Evolutionary conservation across 1,284 basidiomycete genomes (phyloP).

Genomic region (Heterobasidion parviporum): DNA sequence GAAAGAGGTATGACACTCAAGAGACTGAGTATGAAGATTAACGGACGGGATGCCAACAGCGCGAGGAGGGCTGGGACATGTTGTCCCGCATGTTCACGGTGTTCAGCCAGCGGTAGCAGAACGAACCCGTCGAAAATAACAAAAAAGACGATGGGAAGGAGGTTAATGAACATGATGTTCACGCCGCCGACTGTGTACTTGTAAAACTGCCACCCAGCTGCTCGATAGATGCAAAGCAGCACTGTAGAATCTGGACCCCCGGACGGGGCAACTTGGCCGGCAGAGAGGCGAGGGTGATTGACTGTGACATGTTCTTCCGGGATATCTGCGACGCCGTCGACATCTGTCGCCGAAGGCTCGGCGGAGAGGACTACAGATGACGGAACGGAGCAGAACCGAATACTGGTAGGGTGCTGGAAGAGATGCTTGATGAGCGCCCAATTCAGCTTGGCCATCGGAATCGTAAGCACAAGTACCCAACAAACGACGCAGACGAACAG

Average conservation of each 20-base stretch:
- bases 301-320: slow-evolving; percentile 32
- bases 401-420: slow-evolving; percentile 71
- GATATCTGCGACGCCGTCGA: slow-evolving; percentile 18
- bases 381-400: slow-evolving; percentile 88
- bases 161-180: slow-evolving; percentile 98
- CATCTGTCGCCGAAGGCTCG: slow-evolving; percentile 14
- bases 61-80: slow-evolving; percentile 62
- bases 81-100: slow-evolving; percentile 37
- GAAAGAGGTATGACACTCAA: slow-evolving; percentile 94
- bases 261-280: slow-evolving; percentile 69
- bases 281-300: slow-evolving; percentile 46
- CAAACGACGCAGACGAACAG: slow-evolving; percentile 81
- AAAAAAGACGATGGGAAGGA: slow-evolving; percentile 90
- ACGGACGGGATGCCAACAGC: slow-evolving; percentile 64
- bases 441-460: slow-evolving; percentile 96
- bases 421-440: slow-evolving; percentile 91
- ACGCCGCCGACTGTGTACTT: slow-evolving; percentile 99
- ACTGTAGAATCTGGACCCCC: slow-evolving; percentile 77
- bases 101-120: slow-evolving; percentile 66
- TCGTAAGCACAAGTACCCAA: slow-evolving; percentile 90
- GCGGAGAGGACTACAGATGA: slow-evolving; percentile 27
- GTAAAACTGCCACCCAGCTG: slow-evolving; percentile 90
- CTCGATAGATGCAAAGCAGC: slow-evolving; percentile 91
- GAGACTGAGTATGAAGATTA: slow-evolving; percentile 84
- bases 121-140: slow-evolving; percentile 92